Evolutionary conservation across 768 basidiomycete genomes (phyloP), one percentile per base, ranked within the genome.

Genomic region (Sporobolomyces roseus): DNA sequence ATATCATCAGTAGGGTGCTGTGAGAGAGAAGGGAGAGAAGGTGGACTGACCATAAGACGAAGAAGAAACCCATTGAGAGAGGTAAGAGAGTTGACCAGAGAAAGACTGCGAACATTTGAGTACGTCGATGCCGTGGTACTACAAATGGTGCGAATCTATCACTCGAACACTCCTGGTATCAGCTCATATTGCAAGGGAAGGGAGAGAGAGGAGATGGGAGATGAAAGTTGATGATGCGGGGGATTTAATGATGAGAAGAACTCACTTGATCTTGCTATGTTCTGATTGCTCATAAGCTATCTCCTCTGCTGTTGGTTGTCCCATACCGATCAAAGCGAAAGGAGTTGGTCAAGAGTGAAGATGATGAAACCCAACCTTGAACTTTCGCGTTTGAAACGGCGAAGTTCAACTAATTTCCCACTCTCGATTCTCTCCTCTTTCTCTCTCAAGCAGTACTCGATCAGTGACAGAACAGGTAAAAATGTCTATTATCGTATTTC

Each of bases 41-140:
- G 29, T 54, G 4, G 35, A 83, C 88, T 76, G 75, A 93, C 93
- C 89, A 88, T 51, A 93, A 82, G n/a, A 89, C 76, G 38, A 94
- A 81, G 81, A 92, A 96, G 49, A 84, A 59, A 72, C 84, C 84
- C 19, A 84, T 78, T 25, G 83, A 83, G 63, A 88, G 82, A 4
- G 89, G 83, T 60, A 96, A 86, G 78, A 87, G 80, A n/a, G 88
- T 84, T 33, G 90, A 89, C 91, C 90, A 94, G 59, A 86, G 72
- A 21, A 93, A 90, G 52, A 98, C 94, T 0, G 85, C 88, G 71
- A 91, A 81, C 74, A 90, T 97, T 81, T 98, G 93, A 66, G 94
- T 78, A 74, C 93, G 21, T 3, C 68, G 38, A 35, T 88, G 88
- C 68, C 87, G 84, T 21, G 93, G 93, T 75, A 97, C 88, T 75